These are phyloP conservation scores for Melampsora larici-populina DNA, from an alignment of 1,284 basidiomycete genomes.

Conservation along the genomic window DNA sequence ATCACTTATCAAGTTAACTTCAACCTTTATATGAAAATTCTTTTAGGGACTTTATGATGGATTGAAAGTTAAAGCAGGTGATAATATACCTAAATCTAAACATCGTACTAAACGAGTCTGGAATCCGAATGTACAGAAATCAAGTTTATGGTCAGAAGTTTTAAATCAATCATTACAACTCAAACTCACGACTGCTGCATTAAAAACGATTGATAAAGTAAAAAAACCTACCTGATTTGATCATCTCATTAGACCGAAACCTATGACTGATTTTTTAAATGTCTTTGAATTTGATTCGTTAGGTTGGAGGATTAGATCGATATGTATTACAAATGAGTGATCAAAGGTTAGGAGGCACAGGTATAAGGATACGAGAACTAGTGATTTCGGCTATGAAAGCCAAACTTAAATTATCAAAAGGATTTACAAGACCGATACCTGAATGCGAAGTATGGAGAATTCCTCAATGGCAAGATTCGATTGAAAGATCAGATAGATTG, in stretches of 20 bases:
- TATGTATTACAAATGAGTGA: conserved; percentile 68
- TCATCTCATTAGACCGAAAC: background rate
- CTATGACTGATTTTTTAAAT: background rate
- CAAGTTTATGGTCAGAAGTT: conserved; percentile 66
- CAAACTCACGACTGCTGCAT: conserved; percentile 68
- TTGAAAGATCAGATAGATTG: background rate
- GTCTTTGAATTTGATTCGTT: background rate
- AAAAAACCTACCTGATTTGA: background rate
- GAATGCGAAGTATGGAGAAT: conserved; percentile 14
- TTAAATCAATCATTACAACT: conserved; percentile 62
- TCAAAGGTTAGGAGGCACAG: conserved; percentile 67
- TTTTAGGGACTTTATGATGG: conserved; percentile 65
- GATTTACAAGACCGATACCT: conserved; percentile 28
- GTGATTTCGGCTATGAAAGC: conserved; percentile 39
- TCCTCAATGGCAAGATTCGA: conserved; percentile 40
- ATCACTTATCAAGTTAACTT: background rate
- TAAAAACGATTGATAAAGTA: conserved; percentile 75
- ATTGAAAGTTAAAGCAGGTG: conserved; percentile 72
- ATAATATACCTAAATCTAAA: conserved; percentile 79
- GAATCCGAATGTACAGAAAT: conserved; percentile 78
- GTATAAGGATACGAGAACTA: conserved; percentile 66
- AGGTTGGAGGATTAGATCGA: conserved; percentile 70
- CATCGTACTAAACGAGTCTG: conserved; percentile 85
- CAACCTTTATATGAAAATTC: background rate
- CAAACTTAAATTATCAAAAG: conserved; percentile 15